These are phyloP conservation scores for Aechmea fasciata DNA, from an alignment of 176 grass and related monocot genomes.

Conservation along the genomic window DNA sequence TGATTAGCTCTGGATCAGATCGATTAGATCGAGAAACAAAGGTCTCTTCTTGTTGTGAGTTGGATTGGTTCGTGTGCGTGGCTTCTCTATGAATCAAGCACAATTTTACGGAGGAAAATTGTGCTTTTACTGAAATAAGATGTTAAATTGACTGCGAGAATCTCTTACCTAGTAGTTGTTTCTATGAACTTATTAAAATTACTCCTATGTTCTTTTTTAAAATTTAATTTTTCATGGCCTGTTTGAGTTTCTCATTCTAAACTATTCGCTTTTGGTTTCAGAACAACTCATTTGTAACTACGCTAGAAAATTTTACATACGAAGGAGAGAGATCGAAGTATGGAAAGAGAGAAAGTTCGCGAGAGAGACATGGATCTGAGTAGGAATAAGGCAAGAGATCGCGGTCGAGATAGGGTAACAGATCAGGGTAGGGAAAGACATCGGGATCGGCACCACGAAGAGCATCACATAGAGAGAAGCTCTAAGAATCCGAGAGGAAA, in stretches of 20 bases:
- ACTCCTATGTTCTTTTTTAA: no score
- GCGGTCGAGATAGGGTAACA: constrained; percentile 4
- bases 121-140: no score
- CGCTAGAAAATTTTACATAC: no score
- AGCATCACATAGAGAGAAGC: constrained; percentile 13
- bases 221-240: background rate
- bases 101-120: no score
- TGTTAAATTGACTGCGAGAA: no score
- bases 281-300: background rate
- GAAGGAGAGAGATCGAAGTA: constrained; percentile 9
- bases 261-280: background rate
- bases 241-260: background rate
- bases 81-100: no score
- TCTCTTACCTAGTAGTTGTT: no score
- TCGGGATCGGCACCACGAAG: background rate
- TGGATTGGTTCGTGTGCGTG: no score
- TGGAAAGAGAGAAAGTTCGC: background rate
- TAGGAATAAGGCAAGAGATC: constrained; percentile 12
- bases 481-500: constrained; percentile 15
- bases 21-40: no score
- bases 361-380: constrained; percentile 7
- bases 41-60: no score
- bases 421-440: constrained; percentile 8
- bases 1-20: no score
- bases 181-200: no score